Evolutionary conservation across 495 filamentous ascomycete genomes (phyloP).

Genomic region (Aspergillus campestris): DNA sequence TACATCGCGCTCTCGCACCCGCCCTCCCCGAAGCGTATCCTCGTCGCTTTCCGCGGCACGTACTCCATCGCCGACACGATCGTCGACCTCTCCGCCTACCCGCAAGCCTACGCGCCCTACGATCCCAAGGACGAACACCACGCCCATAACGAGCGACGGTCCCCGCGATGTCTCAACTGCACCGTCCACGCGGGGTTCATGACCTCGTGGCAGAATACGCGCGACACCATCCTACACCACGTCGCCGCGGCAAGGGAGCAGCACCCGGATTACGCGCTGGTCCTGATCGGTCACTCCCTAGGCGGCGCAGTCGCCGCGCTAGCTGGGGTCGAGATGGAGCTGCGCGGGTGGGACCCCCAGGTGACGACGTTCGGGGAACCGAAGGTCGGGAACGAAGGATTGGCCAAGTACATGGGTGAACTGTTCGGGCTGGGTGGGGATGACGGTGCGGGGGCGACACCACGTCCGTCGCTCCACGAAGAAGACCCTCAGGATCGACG

Average conservation of each 20-base stretch:
- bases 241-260: conserved; percentile 43
- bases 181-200: conserved; percentile 90
- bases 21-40: conserved; percentile 51
- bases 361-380: conserved; percentile 95
- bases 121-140: conserved; percentile 41
- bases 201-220: conserved; percentile 68
- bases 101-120: conserved; percentile 87
- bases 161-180: conserved; percentile 61
- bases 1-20: conserved; percentile 81
- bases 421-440: conserved; percentile 45
- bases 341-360: conserved; percentile 58
- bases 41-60: conserved; percentile 92
- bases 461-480: neutral
- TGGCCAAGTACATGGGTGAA: conserved; percentile 59
- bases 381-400: conserved; percentile 64
- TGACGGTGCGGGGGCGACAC: conserved; percentile 5
- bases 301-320: conserved; percentile 88
- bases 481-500: conserved; percentile 7
- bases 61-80: conserved; percentile 89
- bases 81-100: conserved; percentile 75
- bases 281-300: conserved; percentile 82
- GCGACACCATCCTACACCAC: conserved; percentile 51
- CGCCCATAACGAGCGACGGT: conserved; percentile 1
- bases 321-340: conserved; percentile 66
- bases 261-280: conserved; percentile 64